These are phyloP conservation scores for Endocalyx cinctus DNA, from an alignment of 2,329 filamentous ascomycete species.

Conservation along the genomic window DNA sequence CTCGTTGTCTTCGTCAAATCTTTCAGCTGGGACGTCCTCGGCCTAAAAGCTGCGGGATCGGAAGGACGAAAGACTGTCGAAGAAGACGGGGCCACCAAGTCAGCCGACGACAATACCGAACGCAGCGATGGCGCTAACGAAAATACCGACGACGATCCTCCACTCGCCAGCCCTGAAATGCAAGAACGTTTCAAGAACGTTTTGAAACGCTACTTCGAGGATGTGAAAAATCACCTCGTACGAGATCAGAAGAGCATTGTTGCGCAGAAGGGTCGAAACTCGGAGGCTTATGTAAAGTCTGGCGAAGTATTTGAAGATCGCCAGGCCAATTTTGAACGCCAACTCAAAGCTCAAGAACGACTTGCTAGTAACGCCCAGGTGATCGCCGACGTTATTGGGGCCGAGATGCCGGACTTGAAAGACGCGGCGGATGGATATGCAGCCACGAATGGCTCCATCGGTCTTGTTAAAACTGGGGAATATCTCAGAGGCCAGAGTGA, in stretches of 20 bases:
- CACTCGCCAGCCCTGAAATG: conserved; percentile 70
- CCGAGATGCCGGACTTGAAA: conserved; percentile 89
- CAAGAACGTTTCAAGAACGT: conserved; percentile 85
- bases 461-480: conserved; percentile 88
- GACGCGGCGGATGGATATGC: conserved; percentile 70
- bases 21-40: conserved; percentile 93
- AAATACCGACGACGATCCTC: conserved; percentile 58
- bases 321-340: conserved; percentile 92
- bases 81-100: conserved; percentile 67
- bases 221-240: conserved; percentile 81
- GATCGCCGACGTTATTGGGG: conserved; percentile 79
- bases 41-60: conserved; percentile 64
- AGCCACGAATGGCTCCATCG: conserved; percentile 71
- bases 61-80: conserved; percentile 82
- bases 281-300: conserved; percentile 96
- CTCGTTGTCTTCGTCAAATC: conserved; percentile 94
- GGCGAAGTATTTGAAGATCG: conserved; percentile 98
- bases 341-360: conserved; percentile 86
- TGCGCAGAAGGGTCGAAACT: conserved; percentile 86
- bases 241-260: conserved; percentile 89
- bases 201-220: conserved; percentile 82
- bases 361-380: conserved; percentile 86
- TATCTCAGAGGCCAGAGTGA: conserved; percentile 88
- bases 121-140: conserved; percentile 48
- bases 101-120: conserved; percentile 38